Evolutionary conservation across 305 asterid species (phyloP), one percentile per base, ranked within the genome.

Genomic region (Fraxinus latifolia): DNA sequence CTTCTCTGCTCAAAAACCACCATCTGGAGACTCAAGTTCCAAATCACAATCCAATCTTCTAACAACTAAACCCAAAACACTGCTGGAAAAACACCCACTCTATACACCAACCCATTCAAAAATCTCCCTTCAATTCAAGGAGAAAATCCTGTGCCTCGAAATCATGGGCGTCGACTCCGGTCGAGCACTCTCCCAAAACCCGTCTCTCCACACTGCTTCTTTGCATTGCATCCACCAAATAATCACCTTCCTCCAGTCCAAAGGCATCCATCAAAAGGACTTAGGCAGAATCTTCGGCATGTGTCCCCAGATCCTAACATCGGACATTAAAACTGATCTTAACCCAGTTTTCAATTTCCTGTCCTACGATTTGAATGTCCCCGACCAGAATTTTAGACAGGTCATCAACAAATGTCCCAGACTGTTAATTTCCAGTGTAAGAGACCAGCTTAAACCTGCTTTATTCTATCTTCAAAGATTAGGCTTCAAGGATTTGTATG

Each of bases 81-180:
- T 87, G 79, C 97, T 95, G 76, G 91, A 87, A 25, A 84, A 88
- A 21, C 94, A 95, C 86, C 97, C 97, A 2, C 97, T 94, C 79
- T 93, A 89, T 86, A 82, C 88, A 62, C 90, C 93, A 23, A 87
- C 94, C 60, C 93, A 91, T 50, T 62, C 91, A 11, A 90, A 92
- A 86, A 81, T 95, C 82, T 92, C 99, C 72, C 87, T 88, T 82
- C 92, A 94, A 84, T 92, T 94, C 95, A 92, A 95, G 82, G 99
- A 95, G 44, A 95, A 95, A 81, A 92, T 92, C 87, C 85, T 94
- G 78, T 95, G 98, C 91, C 92, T 94, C 25, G 98, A 94, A 84
- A 90, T 94, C 85, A 84, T 93, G 93, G 99, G 99, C 70, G 95
- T 95, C 77, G 96, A 95, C 83, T 90, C 96, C 36, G 97, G 98